Base-by-base conservation (phyloP, 106 monocot genomes). In the Dendrobium catenatum region DNA sequence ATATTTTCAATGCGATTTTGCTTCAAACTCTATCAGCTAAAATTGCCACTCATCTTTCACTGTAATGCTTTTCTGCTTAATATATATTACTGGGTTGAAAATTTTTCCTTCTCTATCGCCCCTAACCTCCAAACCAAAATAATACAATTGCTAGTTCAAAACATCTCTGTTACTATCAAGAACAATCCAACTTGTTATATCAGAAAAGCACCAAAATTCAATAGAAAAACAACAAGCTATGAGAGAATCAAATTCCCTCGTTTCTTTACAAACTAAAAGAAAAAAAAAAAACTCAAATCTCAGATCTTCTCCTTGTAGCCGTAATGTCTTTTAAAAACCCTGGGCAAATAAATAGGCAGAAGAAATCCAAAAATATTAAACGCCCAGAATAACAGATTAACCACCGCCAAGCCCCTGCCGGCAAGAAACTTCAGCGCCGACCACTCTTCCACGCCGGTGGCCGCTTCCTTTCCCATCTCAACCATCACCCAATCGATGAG, bases 341-440 rank as follows among this genome's bases (percentile, higher is more conserved):
- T 84, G 51, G 93, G 91, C 16, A 93, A 76, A 48, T 86, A 87
- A 2, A 93, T 80, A 2, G 93, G 93, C 5, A 93, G 73, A 75
- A 93, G 78, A 81, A 93, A 91, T 9, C 85, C 93, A 49, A 93
- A 91, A 17, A 93, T 82, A 61, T 93, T 89, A 54, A 88, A 84
- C 5, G 81, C 66, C 93, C 93, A 93, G 31, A 91, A 89, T 11
- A 41, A 76, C 79, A 87, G 7, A 54, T 93, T 93, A 18, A 73
- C 85, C 26, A 64, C 64, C 5, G 91, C 91, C 16, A 93, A 80
- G 18, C 33, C 80, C 40, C 68, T 44, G 4, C 93, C 93, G 17
- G 78, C 88, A 15, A 49, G 24, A 83, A 81, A 27, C 64, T 26
- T 64, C 8, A 64, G 64, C 8, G 6, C 24, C 64, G 44, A 85